Evolutionary conservation across 805 yeast species (phyloP), one percentile per base, ranked within the genome.

Genomic region (Wickerhamiella galacta): DNA sequence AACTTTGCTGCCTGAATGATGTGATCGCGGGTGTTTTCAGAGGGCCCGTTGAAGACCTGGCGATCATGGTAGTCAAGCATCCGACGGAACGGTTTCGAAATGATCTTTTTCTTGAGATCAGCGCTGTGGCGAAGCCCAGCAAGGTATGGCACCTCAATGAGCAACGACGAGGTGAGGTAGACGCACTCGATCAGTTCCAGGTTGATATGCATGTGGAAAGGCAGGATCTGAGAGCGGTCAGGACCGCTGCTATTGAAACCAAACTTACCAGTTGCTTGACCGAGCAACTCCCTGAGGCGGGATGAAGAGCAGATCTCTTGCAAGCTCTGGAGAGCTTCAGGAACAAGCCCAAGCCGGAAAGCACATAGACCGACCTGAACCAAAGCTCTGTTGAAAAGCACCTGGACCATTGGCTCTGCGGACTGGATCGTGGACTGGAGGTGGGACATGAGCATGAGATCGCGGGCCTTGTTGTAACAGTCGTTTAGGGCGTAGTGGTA

Each of bases 191-290:
- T 68, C 49, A 90, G 71, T 64, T 92, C 96, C 47, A 87, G 64
- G 60, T 90, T 90, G 57, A 90, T 87, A 61, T 90, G 99, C 79
- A 82, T 83, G 61, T 90, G 98, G 76, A 78, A 90, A 38, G 99
- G 99, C 53, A 90, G 66, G 54, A 83, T 69, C 53, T 85, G 74
- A 58, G 75, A 87, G 48, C 66, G 71, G 51, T 78, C 93, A 19
- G 46, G 36, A 27, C 49, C 31, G 22, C 34, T 25, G 20, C 26
- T 20, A 8, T 36, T 24, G 18, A 32, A 20, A 6, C 20, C 11
- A 53, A 68, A 74, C 58, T 83, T 76, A 53, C 76, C 75, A 48
- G 70, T 64, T 34, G 93, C 92, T 64, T 87, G 98, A 39, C 95
- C 96, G 41, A 90, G 68, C 39, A 90, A 68, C 60, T 90, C 98